phyloP scores from a whole-genome alignment of 768 basidiomycete species.

The Trametes villosa region DNA sequence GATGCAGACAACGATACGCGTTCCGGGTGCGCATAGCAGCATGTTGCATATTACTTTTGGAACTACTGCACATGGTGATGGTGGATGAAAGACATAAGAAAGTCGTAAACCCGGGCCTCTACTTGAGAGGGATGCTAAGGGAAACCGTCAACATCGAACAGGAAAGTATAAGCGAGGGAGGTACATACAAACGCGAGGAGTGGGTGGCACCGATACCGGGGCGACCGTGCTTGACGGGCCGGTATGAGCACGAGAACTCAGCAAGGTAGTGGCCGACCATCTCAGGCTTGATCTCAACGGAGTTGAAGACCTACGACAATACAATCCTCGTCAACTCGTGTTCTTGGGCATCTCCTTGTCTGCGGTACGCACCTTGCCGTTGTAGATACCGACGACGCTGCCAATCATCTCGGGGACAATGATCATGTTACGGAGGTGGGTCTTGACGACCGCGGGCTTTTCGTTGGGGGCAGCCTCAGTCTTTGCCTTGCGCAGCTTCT shows the following conservation, averaged over 20 bases:
- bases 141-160: slow-evolving; percentile 7
- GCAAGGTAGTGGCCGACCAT: slow-evolving; percentile 99
- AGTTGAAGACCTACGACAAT: slow-evolving; percentile 76
- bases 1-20: slow-evolving; percentile 14
- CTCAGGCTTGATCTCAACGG: slow-evolving; percentile 99
- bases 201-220: slow-evolving; percentile 97
- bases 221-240: slow-evolving; percentile 99
- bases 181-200: slow-evolving; percentile 53
- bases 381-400: slow-evolving; percentile 97
- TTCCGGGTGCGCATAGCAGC: slow-evolving; percentile 32
- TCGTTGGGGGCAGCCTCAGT: slow-evolving; percentile 99
- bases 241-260: slow-evolving; percentile 96
- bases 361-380: slow-evolving; percentile 74
- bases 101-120: slow-evolving; percentile 45
- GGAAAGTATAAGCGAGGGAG: no score
- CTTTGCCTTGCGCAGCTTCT: slow-evolving; percentile 99
- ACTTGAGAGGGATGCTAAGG: slow-evolving; percentile 93
- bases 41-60: slow-evolving; percentile 46
- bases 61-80: slow-evolving; percentile 32
- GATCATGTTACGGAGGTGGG: slow-evolving; percentile 99
- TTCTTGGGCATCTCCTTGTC: neutral
- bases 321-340: neutral
- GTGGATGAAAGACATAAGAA: slow-evolving; percentile 31
- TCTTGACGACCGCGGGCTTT: slow-evolving; percentile 98
- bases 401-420: slow-evolving; percentile 99